phyloP scores from a whole-genome alignment of 2,329 filamentous ascomycete genomes.

The Ploettnerulaceae sp. region DNA sequence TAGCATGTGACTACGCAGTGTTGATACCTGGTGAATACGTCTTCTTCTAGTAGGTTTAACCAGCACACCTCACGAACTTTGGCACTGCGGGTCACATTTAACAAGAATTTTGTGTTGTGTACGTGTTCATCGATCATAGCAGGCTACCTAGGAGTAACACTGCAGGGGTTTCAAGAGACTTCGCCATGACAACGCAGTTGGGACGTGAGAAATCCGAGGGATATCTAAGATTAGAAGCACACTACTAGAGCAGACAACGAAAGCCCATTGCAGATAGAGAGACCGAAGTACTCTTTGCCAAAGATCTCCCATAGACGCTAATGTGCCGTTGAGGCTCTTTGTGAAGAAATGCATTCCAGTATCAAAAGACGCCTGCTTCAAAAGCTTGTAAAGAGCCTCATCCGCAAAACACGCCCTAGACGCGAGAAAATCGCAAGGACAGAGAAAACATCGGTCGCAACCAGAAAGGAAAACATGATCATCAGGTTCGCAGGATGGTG shows the following conservation, averaged over 20 bases:
- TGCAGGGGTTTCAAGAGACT: conserved; percentile 19
- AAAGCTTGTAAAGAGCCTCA: conserved; percentile 24
- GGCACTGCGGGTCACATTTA: no score
- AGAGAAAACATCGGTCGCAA: conserved; percentile 30
- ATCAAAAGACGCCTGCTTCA: conserved; percentile 31
- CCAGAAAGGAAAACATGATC: conserved; percentile 36
- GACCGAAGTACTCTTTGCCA: conserved; percentile 22
- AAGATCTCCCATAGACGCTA: conserved; percentile 23
- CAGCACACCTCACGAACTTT: no score
- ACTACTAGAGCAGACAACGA: conserved; percentile 23
- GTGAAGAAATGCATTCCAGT: conserved; percentile 30
- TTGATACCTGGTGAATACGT: no score
- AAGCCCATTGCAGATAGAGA: conserved; percentile 25
- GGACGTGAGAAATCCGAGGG: conserved; percentile 29
- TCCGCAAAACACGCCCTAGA: conserved; percentile 27
- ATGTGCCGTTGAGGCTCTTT: conserved; percentile 31
- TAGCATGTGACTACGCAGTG: no score
- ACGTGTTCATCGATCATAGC: conserved; percentile 22
- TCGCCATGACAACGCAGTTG: conserved; percentile 32
- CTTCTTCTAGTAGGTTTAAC: no score
- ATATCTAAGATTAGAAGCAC: conserved; percentile 32
- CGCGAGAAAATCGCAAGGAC: conserved; percentile 26
- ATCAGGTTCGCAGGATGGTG: conserved; percentile 36
- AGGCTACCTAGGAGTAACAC: conserved; percentile 19
- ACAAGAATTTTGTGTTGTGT: no score